Base-by-base conservation (phyloP, 352 stramenopile species). In the Pythium apleroticum region DNA sequence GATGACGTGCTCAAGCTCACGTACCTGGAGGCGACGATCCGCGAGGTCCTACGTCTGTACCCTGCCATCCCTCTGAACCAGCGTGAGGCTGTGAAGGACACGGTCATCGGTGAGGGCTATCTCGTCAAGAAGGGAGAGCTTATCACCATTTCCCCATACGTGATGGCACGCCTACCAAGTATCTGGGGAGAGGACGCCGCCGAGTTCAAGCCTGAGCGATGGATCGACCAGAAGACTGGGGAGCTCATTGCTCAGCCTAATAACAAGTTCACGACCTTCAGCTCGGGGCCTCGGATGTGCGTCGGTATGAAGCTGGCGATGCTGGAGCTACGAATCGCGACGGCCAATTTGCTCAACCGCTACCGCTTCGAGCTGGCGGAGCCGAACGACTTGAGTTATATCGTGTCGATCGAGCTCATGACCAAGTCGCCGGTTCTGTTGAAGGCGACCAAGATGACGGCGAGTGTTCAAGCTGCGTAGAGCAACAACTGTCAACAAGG, bases 41-140 rank as follows among this genome's bases (percentile, higher is more conserved):
- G 71, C 5, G 86, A 95, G 61, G 84, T 74, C 14, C 58, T 94
- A 41, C 78, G 87, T 0, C 56, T 94, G 33, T 86, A 88, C 57
- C 81, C 87, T 35, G 28, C 77, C 20, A 64, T 90, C 8, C 85
- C 87, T 1, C 55, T 81, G 20, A 88, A 80, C 17, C 69, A 71
- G 19, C 87, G 87, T 52, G 66, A 87, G 55, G 77, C 73, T 20
- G 77, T 79, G n/a, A 52, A 75, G 4, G 85, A 93, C 52, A 88
- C 81, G 19, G 73, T 74, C 37, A 63, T 91, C 10, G 72, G 75
- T n/a, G 66, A 54, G 6, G 41, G 59, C 10, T 58, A 79, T 31
- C 55, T 52, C 2, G 37, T 85, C 9, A 28, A 30, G 7, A 66
- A 67, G 28, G 73, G 75, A 19, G 45, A 57, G 17, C 39, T 35